Evolutionary conservation across 345 rosid species (phyloP).

Genomic region (Eucalyptus marginata): DNA sequence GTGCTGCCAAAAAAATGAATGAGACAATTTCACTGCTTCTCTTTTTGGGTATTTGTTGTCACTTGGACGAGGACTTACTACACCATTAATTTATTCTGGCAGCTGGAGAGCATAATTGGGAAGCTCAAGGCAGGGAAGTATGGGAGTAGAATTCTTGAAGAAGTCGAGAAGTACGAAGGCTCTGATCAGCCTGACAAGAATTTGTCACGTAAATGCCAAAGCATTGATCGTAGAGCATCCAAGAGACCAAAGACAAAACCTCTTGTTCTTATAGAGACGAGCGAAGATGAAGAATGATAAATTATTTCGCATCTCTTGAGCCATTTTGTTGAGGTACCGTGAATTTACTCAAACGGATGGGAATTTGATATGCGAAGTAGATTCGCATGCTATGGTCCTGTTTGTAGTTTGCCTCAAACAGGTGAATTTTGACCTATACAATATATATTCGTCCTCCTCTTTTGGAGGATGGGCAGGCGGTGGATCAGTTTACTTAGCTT

Average conservation of each 20-base stretch:
- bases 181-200: conserved; percentile 7
- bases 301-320: background rate
- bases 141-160: conserved; percentile 67
- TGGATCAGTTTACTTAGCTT: background rate
- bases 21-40: background rate
- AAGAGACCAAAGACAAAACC: conserved; percentile 52
- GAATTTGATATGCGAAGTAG: background rate
- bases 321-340: background rate
- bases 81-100: background rate
- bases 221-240: conserved; percentile 11
- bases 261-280: conserved; percentile 39
- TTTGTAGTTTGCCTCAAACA: background rate
- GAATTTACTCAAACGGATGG: background rate
- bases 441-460: background rate
- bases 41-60: background rate
- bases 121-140: conserved; percentile 68
- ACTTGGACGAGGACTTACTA: background rate
- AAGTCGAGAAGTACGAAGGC: conserved; percentile 17
- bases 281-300: conserved; percentile 20
- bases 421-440: background rate
- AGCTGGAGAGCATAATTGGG: conserved; percentile 87
- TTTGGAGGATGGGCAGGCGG: background rate
- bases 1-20: background rate
- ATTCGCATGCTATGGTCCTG: background rate
- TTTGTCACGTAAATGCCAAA: conserved; percentile 12